These are phyloP conservation scores for Apiospora sp. DNA, from an alignment of 2,329 filamentous ascomycete genomes.

Conservation along the genomic window DNA sequence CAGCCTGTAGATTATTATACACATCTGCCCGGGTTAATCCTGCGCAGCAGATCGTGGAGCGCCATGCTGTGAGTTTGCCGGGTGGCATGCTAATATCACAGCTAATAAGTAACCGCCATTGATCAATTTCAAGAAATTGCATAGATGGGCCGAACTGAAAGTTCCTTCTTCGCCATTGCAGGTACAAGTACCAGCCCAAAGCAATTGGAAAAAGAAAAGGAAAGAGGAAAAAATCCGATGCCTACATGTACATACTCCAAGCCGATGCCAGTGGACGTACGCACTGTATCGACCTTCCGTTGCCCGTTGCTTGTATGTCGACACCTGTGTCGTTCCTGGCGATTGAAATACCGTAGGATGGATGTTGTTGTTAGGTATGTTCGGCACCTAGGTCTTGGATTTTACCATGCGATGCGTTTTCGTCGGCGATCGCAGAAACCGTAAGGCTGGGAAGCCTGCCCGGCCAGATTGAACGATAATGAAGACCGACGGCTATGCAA, in stretches of 20 bases:
- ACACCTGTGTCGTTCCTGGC: neutral
- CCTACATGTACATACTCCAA: no score
- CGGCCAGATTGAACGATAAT: slow-evolving; percentile 1
- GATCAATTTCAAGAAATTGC: slow-evolving; percentile 9
- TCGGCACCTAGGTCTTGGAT: neutral
- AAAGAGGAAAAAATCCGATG: neutral
- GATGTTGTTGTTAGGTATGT: neutral
- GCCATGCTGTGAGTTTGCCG: neutral
- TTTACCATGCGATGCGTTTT: neutral
- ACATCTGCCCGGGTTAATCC: neutral
- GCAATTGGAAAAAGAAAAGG: neutral
- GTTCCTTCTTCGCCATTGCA: neutral
- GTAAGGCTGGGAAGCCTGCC: neutral
- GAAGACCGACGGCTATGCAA: neutral
- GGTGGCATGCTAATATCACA: slow-evolving; percentile 3
- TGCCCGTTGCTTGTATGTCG: neutral
- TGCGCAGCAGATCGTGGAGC: neutral
- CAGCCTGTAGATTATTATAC: neutral
- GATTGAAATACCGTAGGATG: neutral
- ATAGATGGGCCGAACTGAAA: neutral
- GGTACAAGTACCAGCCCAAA: neutral
- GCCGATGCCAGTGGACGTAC: neutral
- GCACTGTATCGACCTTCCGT: neutral
- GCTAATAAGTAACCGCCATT: slow-evolving; percentile 14
- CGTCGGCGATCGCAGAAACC: neutral